Base-by-base conservation (phyloP, 106 monocot genomes). In the Agapanthus africanus region DNA sequence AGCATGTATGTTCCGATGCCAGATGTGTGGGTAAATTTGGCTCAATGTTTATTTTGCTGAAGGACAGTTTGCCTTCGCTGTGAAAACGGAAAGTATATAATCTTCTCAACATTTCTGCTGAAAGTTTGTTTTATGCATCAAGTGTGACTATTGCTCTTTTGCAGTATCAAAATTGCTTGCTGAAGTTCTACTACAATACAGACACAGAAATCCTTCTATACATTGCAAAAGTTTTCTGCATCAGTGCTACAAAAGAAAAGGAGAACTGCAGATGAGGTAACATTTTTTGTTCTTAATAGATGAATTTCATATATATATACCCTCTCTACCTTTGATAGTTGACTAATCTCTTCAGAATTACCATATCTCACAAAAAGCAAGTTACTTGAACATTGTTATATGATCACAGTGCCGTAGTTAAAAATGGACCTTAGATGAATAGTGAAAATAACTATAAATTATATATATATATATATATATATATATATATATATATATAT, bases 1-100 rank as follows among this genome's bases (percentile, higher is more conserved):
- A 90, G 81, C 59, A 80, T 90, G 21, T 90, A 90, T 67, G 99
- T 93, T 72, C 99, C 93, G 72, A 99, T 99, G 93, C 93, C 99
- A 60, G 99, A 99, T 74, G 99, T 99, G 18, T 93, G 93, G 90
- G 74, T 99, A 66, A 99, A 99, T 85, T 65, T 99, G 68, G 99
- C 93, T 71, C 92, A 99, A n/a, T 72, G 85, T 93, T n/a, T 93
- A 99, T 71, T 99, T 99, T 79, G 92, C 99, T 71, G 93, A 93
- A 77, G 99, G 93, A 44, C 89, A 93, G 78, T 99, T 93, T 85
- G 74, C 90, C 35, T 74, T 85, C 71, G 99, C 99, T 66, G 79
- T 85, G 25, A 99, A 99, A 81, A 99, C 93, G 99, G 99, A 59
- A 85, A 79, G 60, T 75, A 39, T 14, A 15, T 7, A 26, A 44